Percentiles rank a stretch among this genome's conserved stretches.
These are phyloP conservation scores for Peronosclerospora sorghi DNA, from an alignment of 352 stramenopile species.

Conservation along the genomic window DNA sequence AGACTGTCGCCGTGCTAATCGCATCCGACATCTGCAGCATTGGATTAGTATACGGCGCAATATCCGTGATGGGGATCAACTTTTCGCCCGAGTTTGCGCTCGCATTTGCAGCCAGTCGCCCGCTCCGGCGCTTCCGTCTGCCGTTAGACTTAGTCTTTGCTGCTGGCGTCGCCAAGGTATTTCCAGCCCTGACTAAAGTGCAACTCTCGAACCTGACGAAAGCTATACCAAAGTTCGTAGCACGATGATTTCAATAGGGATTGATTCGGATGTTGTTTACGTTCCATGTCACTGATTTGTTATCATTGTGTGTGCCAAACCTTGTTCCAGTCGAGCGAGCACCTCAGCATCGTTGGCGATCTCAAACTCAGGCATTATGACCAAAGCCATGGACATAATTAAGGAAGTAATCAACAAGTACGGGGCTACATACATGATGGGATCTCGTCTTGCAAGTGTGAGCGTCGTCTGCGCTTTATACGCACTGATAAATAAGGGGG, in stretches of 20 bases:
- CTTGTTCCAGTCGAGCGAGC: slow-evolving; percentile 13
- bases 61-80: slow-evolving; percentile 46
- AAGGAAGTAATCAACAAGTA: slow-evolving; percentile 79
- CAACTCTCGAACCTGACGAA: slow-evolving; percentile 53
- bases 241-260: neutral
- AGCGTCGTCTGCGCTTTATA: slow-evolving; percentile 66
- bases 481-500: slow-evolving; percentile 64
- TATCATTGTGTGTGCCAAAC: neutral
- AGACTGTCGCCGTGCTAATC: slow-evolving; percentile 71
- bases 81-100: slow-evolving; percentile 83
- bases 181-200: slow-evolving; percentile 63
- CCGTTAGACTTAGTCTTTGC: slow-evolving; percentile 64
- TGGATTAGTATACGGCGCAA: slow-evolving; percentile 60
- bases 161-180: slow-evolving; percentile 51
- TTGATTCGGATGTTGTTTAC: neutral
- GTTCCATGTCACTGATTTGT: too few relatives aligned
- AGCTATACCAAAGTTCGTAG: slow-evolving; percentile 41
- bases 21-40: slow-evolving; percentile 76
- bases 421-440: slow-evolving; percentile 83
- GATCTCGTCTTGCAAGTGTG: slow-evolving; percentile 68
- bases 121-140: slow-evolving; percentile 69
- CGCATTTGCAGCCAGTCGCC: slow-evolving; percentile 72
- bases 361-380: slow-evolving; percentile 27
- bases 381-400: slow-evolving; percentile 55
- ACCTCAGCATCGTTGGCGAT: slow-evolving; percentile 3